A percentile compares a stretch with the other conserved stretches of the same genome.
These are phyloP conservation scores for Begonia masoniana DNA, from an alignment of 306 rosid genomes.

Conservation along the genomic window DNA sequence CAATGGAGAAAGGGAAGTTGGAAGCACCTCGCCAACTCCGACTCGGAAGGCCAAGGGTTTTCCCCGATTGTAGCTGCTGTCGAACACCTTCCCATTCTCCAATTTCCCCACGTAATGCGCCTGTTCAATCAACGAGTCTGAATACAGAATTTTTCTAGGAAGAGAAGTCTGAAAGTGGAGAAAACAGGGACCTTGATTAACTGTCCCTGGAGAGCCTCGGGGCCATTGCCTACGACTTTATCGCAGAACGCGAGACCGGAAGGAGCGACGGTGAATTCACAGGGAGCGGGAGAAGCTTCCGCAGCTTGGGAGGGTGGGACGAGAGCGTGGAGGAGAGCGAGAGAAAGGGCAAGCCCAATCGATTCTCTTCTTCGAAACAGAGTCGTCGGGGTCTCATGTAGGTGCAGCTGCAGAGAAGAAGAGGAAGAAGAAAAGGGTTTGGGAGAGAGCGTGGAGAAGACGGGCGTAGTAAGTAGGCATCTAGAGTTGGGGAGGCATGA, in stretches of 20 bases:
- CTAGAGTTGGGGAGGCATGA: no score
- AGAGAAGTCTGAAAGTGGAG: no score
- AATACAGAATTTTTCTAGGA: no score
- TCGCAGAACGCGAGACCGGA: conserved; percentile 89
- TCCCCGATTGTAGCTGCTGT: conserved; percentile 93
- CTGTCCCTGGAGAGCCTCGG: conserved; percentile 69
- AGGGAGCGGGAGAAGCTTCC: conserved; percentile 24
- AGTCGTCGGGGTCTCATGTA: no score
- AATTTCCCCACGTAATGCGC: conserved; percentile 85
- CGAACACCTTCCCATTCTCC: conserved; percentile 84
- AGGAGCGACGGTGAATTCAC: conserved; percentile 53
- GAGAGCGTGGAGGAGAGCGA: no score
- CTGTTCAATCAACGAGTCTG: conserved; percentile 11
- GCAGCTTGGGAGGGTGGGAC: conserved; percentile 16
- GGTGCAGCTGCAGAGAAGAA: no score
- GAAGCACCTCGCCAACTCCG: conserved; percentile 87
- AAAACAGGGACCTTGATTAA: conserved; percentile 52
- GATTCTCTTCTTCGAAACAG: no score
- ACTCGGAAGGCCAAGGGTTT: conserved; percentile 71
- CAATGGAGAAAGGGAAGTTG: not conserved
- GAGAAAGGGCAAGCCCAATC: no score
- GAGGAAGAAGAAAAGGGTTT: no score
- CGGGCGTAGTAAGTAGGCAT: no score
- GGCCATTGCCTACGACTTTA: conserved; percentile 52
- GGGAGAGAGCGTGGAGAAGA: no score